Percentiles rank a stretch among this genome's conserved stretches.
phyloP scores from a whole-genome alignment of 2,329 filamentous ascomycete genomes.

The Helotiales sp. region DNA sequence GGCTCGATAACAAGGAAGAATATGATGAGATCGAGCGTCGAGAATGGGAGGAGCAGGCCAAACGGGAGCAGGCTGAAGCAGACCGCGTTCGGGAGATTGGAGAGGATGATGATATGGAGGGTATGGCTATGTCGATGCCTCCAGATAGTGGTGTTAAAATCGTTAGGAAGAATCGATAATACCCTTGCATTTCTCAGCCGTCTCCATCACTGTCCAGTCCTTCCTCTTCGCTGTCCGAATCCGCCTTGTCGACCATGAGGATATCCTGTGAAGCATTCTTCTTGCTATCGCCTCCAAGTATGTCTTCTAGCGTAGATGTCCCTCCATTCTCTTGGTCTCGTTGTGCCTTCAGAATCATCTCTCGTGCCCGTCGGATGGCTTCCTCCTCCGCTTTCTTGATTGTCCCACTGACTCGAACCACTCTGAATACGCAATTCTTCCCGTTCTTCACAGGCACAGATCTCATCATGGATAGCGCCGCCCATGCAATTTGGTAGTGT shows the following conservation, averaged over 20 bases:
- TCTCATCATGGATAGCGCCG: slow-evolving; percentile 79
- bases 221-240: slow-evolving; percentile 47
- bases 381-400: slow-evolving; percentile 92
- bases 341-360: slow-evolving; percentile 67
- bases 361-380: slow-evolving; percentile 75
- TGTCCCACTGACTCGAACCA: slow-evolving; percentile 87
- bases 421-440: slow-evolving; percentile 73
- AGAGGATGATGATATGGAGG: slow-evolving; percentile 46
- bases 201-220: slow-evolving; percentile 46
- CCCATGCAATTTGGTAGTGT: slow-evolving; percentile 87
- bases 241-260: slow-evolving; percentile 43
- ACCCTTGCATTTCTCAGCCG: slow-evolving; percentile 31
- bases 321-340: slow-evolving; percentile 46
- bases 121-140: slow-evolving; percentile 42
- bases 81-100: slow-evolving; percentile 36
- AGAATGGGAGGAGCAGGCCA: slow-evolving; percentile 74
- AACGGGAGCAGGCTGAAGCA: slow-evolving; percentile 41
- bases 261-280: slow-evolving; percentile 35
- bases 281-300: slow-evolving; percentile 37
- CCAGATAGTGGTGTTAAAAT: slow-evolving; percentile 69
- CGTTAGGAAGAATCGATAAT: slow-evolving; percentile 61
- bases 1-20: slow-evolving; percentile 87
- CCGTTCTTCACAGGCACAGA: slow-evolving; percentile 59
- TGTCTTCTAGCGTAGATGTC: slow-evolving; percentile 38
- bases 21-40: slow-evolving; percentile 79